Evolutionary conservation across 2,329 filamentous ascomycete species (phyloP).

Genomic region (Chalaropsis thielavioides): DNA sequence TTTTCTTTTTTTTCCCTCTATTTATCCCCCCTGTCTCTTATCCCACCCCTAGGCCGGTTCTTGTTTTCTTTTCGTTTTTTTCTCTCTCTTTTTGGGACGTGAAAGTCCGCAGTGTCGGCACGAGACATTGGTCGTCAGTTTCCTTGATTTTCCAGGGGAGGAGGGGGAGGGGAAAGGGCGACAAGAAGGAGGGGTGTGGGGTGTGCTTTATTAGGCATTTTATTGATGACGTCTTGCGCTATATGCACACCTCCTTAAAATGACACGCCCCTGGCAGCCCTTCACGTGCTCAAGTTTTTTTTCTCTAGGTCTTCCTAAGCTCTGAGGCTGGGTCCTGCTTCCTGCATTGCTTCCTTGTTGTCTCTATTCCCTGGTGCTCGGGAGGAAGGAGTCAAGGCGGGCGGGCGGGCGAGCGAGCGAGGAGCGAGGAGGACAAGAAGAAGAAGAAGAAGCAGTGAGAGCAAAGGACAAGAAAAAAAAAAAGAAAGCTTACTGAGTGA

Average conservation of each 20-base stretch:
- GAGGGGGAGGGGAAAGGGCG: background rate
- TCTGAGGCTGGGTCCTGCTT: background rate
- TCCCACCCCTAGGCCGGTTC: background rate
- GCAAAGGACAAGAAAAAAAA: too few relatives aligned
- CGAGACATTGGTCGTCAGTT: background rate
- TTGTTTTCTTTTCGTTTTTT: background rate
- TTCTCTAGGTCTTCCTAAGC: background rate
- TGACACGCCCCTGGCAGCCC: too few relatives aligned
- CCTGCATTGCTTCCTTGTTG: slow-evolving; percentile 1
- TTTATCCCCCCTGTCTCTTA: background rate
- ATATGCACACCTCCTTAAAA: background rate
- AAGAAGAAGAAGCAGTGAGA: background rate
- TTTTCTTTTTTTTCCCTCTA: too few relatives aligned
- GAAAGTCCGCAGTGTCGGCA: background rate
- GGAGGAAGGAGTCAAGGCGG: background rate
- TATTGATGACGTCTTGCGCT: background rate
- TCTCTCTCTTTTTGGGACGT: background rate
- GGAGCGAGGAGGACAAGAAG: background rate
- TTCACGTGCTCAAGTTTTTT: background rate
- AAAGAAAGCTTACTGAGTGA: too few relatives aligned
- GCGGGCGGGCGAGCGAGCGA: background rate
- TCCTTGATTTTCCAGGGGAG: background rate
- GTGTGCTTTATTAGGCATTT: background rate
- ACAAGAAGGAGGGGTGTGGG: background rate
- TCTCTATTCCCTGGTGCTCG: background rate